A percentile compares a stretch with the other conserved stretches of the same genome.
phyloP scores from a whole-genome alignment of 495 filamentous ascomycete species.

The Emericellopsis terricola region DNA sequence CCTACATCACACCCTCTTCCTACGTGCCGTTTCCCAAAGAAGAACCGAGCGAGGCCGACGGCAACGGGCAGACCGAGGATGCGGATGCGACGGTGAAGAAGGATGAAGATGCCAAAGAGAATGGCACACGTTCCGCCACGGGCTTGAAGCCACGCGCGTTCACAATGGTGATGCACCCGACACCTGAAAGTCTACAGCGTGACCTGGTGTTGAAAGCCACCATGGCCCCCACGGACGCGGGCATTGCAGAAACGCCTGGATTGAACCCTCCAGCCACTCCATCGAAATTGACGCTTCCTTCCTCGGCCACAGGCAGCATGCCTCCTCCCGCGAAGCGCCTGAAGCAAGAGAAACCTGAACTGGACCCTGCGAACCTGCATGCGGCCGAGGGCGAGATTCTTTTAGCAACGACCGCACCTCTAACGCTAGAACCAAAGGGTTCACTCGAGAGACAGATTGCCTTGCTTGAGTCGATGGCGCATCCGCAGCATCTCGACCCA shows the following conservation, averaged over 20 bases:
- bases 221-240: conserved; percentile 19
- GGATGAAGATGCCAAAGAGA: conserved; percentile 16
- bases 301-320: conserved; percentile 37
- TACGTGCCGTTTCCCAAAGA: conserved; percentile 64
- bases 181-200: conserved; percentile 47
- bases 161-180: conserved; percentile 76
- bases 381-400: conserved; percentile 56
- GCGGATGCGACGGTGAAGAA: conserved; percentile 8
- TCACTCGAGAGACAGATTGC: conserved; percentile 46
- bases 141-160: conserved; percentile 43
- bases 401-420: conserved; percentile 46
- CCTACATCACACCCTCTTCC: conserved; percentile 72
- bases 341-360: conserved; percentile 48
- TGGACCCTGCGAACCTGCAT: conserved; percentile 54
- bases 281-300: conserved; percentile 37
- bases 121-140: conserved; percentile 34
- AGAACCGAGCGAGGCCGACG: conserved; percentile 17
- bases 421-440: conserved; percentile 59
- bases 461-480: conserved; percentile 48
- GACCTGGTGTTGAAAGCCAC: conserved; percentile 62
- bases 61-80: conserved; percentile 12
- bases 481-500: conserved; percentile 55
- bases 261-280: conserved; percentile 38
- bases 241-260: neutral
- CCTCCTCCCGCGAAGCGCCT: conserved; percentile 47